Conservation (phyloP, 768 basidiomycete species). For the Dictyophora rubrovolvata region DNA sequence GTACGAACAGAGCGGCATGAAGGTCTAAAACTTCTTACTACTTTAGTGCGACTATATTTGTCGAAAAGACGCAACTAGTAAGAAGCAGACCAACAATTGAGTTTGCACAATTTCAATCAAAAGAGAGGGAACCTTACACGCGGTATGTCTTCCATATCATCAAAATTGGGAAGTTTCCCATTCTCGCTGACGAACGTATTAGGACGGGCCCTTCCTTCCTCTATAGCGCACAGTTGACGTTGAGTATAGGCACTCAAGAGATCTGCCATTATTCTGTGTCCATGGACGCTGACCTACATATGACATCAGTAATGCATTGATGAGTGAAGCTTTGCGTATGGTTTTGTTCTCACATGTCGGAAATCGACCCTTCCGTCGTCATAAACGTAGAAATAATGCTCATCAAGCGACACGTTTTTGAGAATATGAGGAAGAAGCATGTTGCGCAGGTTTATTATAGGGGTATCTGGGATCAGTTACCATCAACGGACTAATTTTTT, state of each 20-base stretch:
- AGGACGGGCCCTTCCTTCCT: background rate
- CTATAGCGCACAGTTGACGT: conserved; percentile 9
- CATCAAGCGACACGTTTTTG: background rate
- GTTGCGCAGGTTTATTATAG: conserved; percentile 10
- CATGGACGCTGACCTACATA: conserved; percentile 1
- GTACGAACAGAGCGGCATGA: conserved; percentile 6
- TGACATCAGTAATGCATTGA: background rate
- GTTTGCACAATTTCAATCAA: background rate
- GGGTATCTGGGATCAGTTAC: background rate
- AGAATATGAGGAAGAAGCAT: conserved; percentile 9
- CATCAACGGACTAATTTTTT: background rate
- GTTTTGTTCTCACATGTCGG: conserved; percentile 7
- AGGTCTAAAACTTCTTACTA: background rate
- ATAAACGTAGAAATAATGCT: conserved; percentile 4
- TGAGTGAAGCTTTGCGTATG: background rate
- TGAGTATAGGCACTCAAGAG: conserved; percentile 7
- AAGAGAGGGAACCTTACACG: background rate
- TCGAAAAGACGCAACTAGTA: conserved; percentile 6
- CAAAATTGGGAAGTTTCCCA: background rate
- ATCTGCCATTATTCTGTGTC: conserved; percentile 10
- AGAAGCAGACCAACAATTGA: background rate
- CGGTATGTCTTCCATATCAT: conserved; percentile 3
- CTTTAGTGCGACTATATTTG: conserved; percentile 5
- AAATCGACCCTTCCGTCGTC: conserved; percentile 1
- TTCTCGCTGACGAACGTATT: background rate